A percentile compares a stretch with the other conserved stretches of the same genome.
phyloP scores from a whole-genome alignment of 176 grass and related monocot species.

The Calamus simplicifolius region DNA sequence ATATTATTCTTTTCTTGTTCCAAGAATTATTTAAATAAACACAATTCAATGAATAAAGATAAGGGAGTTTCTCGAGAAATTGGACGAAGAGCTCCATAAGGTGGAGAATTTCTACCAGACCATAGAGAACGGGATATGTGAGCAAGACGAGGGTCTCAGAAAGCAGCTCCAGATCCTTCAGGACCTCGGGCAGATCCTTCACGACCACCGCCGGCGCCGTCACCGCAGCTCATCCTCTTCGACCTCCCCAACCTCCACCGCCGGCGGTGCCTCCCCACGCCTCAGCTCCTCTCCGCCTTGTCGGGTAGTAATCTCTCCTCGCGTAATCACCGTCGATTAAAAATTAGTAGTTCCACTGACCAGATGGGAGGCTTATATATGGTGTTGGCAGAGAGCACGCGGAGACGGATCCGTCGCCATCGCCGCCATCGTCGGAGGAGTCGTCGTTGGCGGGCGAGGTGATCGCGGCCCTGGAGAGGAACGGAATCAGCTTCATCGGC shows the following conservation, averaged over 20 bases:
- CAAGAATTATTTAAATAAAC: too few relatives aligned
- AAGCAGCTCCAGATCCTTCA: slow-evolving; percentile 18
- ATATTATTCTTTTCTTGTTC: too few relatives aligned
- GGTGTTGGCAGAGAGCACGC: slow-evolving; percentile 11
- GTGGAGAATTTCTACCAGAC: slow-evolving; percentile 9
- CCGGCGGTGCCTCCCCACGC: neutral
- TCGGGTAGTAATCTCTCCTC: neutral
- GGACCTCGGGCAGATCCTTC: slow-evolving; percentile 5
- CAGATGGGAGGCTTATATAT: too few relatives aligned
- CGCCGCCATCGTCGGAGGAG: neutral
- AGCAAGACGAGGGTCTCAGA: slow-evolving; percentile 3
- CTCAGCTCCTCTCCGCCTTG: slow-evolving; percentile 5
- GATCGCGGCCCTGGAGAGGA: slow-evolving; percentile 32
- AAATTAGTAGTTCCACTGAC: too few relatives aligned
- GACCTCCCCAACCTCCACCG: neutral
- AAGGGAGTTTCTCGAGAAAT: slow-evolving; percentile 28
- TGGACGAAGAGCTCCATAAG: slow-evolving; percentile 20
- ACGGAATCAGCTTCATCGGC: slow-evolving; percentile 27
- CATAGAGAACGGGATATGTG: slow-evolving; percentile 4
- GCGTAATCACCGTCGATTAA: too few relatives aligned
- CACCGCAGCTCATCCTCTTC: neutral
- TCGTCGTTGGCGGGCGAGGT: slow-evolving; percentile 19
- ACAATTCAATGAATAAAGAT: slow-evolving; percentile 8
- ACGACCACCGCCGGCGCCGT: neutral
- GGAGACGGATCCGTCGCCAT: neutral